These are phyloP conservation scores for Xylaria sp. DNA, from an alignment of 2,329 filamentous ascomycete genomes.

Conservation along the genomic window DNA sequence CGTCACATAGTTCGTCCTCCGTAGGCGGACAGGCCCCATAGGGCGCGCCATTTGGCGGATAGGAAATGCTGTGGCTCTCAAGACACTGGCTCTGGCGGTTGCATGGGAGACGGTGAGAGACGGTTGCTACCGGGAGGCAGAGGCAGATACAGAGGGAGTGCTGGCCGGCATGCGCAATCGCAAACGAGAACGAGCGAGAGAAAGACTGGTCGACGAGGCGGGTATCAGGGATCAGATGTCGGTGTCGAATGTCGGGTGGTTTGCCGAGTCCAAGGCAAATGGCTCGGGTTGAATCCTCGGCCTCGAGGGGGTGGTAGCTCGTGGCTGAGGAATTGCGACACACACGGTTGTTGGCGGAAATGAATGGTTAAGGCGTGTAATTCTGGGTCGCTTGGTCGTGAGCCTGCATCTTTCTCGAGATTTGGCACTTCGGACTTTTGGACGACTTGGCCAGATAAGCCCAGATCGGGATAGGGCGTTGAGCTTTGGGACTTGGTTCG, in stretches of 20 bases:
- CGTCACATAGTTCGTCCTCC: slow-evolving; percentile 50
- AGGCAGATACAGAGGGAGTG: slow-evolving; percentile 29
- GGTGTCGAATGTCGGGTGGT: neutral
- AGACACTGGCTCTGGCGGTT: slow-evolving; percentile 6
- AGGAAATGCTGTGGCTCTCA: slow-evolving; percentile 33
- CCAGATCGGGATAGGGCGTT: slow-evolving; percentile 27
- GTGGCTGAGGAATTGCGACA: slow-evolving; percentile 23
- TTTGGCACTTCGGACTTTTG: slow-evolving; percentile 15
- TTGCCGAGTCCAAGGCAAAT: slow-evolving; percentile 15
- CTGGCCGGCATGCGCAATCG: slow-evolving; percentile 36
- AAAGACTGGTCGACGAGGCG: neutral
- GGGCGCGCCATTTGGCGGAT: slow-evolving; percentile 49
- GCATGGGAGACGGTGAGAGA: slow-evolving; percentile 26
- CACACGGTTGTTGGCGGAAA: slow-evolving; percentile 20
- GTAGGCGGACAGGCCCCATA: slow-evolving; percentile 50
- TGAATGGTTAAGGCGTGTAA: slow-evolving; percentile 9
- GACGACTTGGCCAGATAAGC: slow-evolving; percentile 38
- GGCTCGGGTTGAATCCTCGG: neutral
- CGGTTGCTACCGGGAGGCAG: slow-evolving; percentile 27
- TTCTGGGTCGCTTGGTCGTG: slow-evolving; percentile 7
- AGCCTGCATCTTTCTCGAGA: slow-evolving; percentile 21
- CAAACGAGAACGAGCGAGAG: slow-evolving; percentile 33
- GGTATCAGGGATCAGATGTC: neutral
- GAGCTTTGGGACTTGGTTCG: slow-evolving; percentile 1
- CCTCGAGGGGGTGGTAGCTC: neutral